Conservation (phyloP, 129 eudicot genomes). For the Artemisia argyi region DNA sequence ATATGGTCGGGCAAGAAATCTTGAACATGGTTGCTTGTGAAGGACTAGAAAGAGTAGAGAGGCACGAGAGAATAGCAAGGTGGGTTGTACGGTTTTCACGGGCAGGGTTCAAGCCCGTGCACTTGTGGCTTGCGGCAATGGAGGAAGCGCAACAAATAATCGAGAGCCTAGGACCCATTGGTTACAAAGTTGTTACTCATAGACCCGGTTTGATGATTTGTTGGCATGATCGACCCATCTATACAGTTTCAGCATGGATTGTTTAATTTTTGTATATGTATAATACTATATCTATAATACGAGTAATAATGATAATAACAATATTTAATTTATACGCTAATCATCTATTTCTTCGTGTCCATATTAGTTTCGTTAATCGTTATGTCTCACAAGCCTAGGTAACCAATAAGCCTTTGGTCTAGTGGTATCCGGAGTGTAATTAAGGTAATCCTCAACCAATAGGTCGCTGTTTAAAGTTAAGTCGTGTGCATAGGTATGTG, state of each 20-base stretch:
- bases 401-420: too few relatives aligned
- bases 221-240: conserved; percentile 69
- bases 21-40: conserved; percentile 54
- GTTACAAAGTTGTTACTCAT: conserved; percentile 40
- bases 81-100: conserved; percentile 42
- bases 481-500: too few relatives aligned
- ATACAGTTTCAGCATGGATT: conserved; percentile 60
- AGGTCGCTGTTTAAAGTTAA: too few relatives aligned
- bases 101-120: conserved; percentile 49
- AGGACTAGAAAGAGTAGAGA: conserved; percentile 56
- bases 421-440: too few relatives aligned
- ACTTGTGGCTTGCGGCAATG: conserved; percentile 45
- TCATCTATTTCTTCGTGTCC: neutral
- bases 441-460: too few relatives aligned
- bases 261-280: conserved; percentile 12
- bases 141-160: conserved; percentile 43
- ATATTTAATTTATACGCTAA: neutral
- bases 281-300: neutral
- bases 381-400: too few relatives aligned
- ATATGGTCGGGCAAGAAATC: conserved; percentile 57
- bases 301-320: neutral
- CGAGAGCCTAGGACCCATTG: conserved; percentile 36
- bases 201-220: conserved; percentile 53
- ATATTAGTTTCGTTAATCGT: too few relatives aligned
- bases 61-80: conserved; percentile 47